Conservation (phyloP, 2,329 filamentous ascomycete species). For the Colletotrichum echinochloae region DNA sequence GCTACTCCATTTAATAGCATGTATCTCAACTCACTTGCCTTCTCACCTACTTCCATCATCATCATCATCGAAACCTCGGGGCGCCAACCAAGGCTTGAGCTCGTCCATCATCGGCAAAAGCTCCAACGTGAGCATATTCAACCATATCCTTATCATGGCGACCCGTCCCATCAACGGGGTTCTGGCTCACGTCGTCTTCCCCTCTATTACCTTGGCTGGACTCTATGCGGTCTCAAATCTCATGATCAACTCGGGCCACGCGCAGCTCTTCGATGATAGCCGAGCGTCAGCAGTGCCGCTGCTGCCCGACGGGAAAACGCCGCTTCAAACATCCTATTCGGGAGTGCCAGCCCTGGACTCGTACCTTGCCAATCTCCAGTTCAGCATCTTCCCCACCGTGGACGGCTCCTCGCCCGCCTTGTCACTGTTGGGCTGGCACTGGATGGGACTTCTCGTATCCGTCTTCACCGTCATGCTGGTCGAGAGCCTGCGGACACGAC, state of each 20-base stretch:
- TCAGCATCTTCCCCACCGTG: conserved; percentile 5
- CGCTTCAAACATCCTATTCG: neutral
- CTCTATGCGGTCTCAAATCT: conserved; percentile 8
- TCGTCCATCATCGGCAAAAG: neutral
- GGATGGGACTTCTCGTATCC: conserved; percentile 6
- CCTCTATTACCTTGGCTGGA: conserved; percentile 8
- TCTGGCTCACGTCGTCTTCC: conserved; percentile 3
- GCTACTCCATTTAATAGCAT: neutral
- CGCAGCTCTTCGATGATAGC: conserved; percentile 5
- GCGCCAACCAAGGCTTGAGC: neutral
- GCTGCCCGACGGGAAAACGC: neutral
- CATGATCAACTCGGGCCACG: conserved; percentile 16
- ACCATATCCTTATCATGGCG: neutral
- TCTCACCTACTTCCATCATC: neutral
- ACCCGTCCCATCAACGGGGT: neutral
- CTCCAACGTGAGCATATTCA: neutral
- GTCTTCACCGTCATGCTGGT: conserved; percentile 10
- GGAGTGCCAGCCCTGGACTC: conserved; percentile 8
- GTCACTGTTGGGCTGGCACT: conserved; percentile 6
- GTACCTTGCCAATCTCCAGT: conserved; percentile 15
- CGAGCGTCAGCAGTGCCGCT: conserved; percentile 1
- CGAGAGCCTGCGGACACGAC: conserved; percentile 5
- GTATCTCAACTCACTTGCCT: neutral
- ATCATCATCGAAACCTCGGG: neutral
- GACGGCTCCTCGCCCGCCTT: conserved; percentile 7